Evolutionary conservation across 2,329 filamentous ascomycete species (phyloP).

Genomic region (Helicocarpus griseus): DNA sequence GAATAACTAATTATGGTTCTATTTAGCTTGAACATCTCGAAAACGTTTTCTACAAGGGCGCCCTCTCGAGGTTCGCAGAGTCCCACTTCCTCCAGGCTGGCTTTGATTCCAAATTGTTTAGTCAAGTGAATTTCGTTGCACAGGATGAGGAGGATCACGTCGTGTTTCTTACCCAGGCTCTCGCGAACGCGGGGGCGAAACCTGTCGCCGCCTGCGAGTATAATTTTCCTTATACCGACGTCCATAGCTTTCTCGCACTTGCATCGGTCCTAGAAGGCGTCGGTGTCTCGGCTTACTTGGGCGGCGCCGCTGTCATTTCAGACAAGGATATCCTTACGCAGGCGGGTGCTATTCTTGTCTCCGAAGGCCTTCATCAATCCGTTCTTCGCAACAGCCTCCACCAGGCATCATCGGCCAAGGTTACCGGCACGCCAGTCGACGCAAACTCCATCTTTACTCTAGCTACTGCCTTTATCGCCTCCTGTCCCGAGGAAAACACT

Average conservation of each 20-base stretch:
- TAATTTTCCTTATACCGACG: slow-evolving; percentile 42
- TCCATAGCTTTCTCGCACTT: slow-evolving; percentile 42
- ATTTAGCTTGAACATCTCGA: slow-evolving; percentile 46
- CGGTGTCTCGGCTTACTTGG: slow-evolving; percentile 52
- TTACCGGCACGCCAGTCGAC: slow-evolving; percentile 51
- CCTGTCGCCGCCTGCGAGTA: slow-evolving; percentile 49
- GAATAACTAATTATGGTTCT: neutral
- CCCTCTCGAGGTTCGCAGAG: slow-evolving; percentile 47
- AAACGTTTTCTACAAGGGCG: slow-evolving; percentile 53
- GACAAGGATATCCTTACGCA: slow-evolving; percentile 50
- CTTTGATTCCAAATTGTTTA: slow-evolving; percentile 44
- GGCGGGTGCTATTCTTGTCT: slow-evolving; percentile 54
- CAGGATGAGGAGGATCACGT: slow-evolving; percentile 52
- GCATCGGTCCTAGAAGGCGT: slow-evolving; percentile 49
- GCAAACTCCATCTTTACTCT: slow-evolving; percentile 55
- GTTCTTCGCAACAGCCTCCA: slow-evolving; percentile 46
- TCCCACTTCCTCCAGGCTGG: slow-evolving; percentile 45
- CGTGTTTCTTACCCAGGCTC: slow-evolving; percentile 41
- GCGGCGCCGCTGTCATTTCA: slow-evolving; percentile 50
- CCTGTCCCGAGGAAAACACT: slow-evolving; percentile 47
- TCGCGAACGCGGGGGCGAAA: slow-evolving; percentile 37
- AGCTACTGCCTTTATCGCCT: slow-evolving; percentile 52
- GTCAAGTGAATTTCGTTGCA: slow-evolving; percentile 47
- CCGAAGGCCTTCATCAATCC: slow-evolving; percentile 55
- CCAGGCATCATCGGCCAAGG: slow-evolving; percentile 46